phyloP scores from a whole-genome alignment of 2,329 filamentous ascomycete genomes.

The Periconia sp. region DNA sequence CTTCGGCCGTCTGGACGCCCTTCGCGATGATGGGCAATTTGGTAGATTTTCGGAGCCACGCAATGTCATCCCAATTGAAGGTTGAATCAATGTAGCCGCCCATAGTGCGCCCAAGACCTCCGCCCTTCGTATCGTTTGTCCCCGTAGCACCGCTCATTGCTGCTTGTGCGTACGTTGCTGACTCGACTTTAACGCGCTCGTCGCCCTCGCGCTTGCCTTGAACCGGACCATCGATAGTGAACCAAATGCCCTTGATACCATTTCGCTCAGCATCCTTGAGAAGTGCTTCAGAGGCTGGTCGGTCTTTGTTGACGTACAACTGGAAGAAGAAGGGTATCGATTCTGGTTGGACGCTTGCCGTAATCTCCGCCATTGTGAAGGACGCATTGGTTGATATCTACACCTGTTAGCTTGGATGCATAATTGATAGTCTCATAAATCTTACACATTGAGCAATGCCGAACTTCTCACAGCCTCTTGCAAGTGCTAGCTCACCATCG shows the following conservation, averaged over 20 bases:
- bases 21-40: constrained; percentile 46
- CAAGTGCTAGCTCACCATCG: constrained; percentile 38
- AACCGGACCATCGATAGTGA: constrained; percentile 32
- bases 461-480: constrained; percentile 26
- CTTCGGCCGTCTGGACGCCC: constrained; percentile 47
- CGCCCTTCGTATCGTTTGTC: constrained; percentile 61
- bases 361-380: constrained; percentile 29
- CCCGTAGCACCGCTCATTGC: constrained; percentile 59
- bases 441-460: constrained; percentile 38
- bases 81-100: constrained; percentile 63
- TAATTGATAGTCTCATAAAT: neutral
- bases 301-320: constrained; percentile 31
- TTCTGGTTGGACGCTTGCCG: constrained; percentile 8
- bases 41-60: constrained; percentile 44
- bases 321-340: constrained; percentile 30
- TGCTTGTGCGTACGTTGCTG: constrained; percentile 27
- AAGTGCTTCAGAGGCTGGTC: constrained; percentile 15
- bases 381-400: constrained; percentile 35
- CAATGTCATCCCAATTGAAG: constrained; percentile 55
- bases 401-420: constrained; percentile 1
- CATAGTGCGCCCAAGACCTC: constrained; percentile 63
- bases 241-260: constrained; percentile 23
- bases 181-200: constrained; percentile 37
- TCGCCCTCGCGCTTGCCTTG: constrained; percentile 33
- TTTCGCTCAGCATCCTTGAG: constrained; percentile 22